Percentiles rank a stretch among this genome's conserved stretches.
phyloP scores from a whole-genome alignment of 345 rosid species.

The Raphanus sativus region DNA sequence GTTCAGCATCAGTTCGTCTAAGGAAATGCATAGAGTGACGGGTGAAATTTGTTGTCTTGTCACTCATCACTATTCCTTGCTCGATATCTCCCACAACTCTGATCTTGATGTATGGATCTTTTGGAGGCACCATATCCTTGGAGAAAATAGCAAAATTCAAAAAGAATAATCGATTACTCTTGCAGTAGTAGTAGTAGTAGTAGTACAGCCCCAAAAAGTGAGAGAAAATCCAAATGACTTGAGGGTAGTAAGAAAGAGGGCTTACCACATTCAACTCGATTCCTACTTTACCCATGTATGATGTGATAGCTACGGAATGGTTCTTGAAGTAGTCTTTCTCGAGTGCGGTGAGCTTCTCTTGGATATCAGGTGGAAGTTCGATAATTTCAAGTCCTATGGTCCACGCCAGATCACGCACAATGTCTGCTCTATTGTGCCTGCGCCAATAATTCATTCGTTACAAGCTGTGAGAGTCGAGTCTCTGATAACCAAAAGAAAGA shows the following conservation, averaged over 20 bases:
- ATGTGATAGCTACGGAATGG: constrained; percentile 63
- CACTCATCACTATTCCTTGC: constrained; percentile 66
- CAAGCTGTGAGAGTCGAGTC: not conserved
- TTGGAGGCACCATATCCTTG: constrained; percentile 97
- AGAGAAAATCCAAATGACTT: too few relatives aligned
- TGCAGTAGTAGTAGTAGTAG: too few relatives aligned
- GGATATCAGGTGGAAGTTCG: constrained; percentile 73
- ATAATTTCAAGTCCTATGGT: constrained; percentile 65
- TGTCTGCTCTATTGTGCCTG: constrained; percentile 85
- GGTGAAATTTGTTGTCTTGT: constrained; percentile 70
- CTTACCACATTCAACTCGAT: constrained; percentile 83
- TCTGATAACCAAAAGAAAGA: not conserved
- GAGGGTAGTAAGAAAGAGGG: not conserved
- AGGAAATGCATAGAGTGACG: constrained; percentile 89
- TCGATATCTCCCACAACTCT: constrained; percentile 82
- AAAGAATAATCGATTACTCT: not conserved
- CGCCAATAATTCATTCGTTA: constrained; percentile 2
- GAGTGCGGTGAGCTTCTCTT: constrained; percentile 59
- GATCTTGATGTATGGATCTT: constrained; percentile 91
- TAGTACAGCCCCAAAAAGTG: not conserved
- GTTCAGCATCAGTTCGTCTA: constrained; percentile 91
- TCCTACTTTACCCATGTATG: constrained; percentile 69
- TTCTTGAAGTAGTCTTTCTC: constrained; percentile 72
- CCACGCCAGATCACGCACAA: constrained; percentile 71
- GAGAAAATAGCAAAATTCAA: constrained; percentile 4